These are phyloP conservation scores for Tetratostichococcus sp. DNA, from an alignment of 139 green algal species.

Conservation along the genomic window DNA sequence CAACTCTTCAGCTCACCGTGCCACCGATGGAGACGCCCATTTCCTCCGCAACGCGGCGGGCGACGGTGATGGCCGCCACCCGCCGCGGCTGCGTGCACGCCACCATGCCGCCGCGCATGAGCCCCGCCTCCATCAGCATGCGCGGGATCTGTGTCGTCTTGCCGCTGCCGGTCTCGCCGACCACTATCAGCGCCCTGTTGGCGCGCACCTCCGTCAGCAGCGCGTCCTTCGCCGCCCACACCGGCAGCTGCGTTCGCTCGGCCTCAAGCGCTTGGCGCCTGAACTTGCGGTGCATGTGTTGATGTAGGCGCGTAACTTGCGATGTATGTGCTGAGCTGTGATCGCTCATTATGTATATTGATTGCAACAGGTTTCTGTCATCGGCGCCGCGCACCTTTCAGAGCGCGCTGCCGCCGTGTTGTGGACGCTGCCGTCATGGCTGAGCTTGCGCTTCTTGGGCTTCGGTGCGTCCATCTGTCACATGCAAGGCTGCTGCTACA, in stretches of 20 bases:
- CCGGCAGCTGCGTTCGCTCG: slow-evolving; percentile 55
- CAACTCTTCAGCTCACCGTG: slow-evolving; percentile 8
- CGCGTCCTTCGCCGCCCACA: slow-evolving; percentile 46
- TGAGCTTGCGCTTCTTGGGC: not conserved
- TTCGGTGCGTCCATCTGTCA: too few relatives aligned
- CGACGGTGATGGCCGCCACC: slow-evolving; percentile 85
- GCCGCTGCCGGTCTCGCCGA: slow-evolving; percentile 81
- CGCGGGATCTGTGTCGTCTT: slow-evolving; percentile 89
- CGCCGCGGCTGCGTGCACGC: slow-evolving; percentile 74
- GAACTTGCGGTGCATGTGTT: not conserved
- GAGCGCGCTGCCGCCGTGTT: too few relatives aligned
- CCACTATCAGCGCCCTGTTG: slow-evolving; percentile 56
- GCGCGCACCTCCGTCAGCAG: slow-evolving; percentile 51
- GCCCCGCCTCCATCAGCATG: slow-evolving; percentile 59
- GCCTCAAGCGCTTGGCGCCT: slow-evolving; percentile 25
- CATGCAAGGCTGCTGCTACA: not conserved
- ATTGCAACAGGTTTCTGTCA: too few relatives aligned
- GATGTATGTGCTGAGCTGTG: too few relatives aligned
- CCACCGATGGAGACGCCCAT: slow-evolving; percentile 51
- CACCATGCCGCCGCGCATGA: slow-evolving; percentile 41
- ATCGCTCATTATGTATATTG: too few relatives aligned
- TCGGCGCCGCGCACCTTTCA: not conserved
- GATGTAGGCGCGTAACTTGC: too few relatives aligned
- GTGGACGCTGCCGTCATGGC: not conserved
- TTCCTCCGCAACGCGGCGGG: slow-evolving; percentile 79